Evolutionary conservation across 805 yeast genomes (phyloP).

Genomic region (Yamadazyma sp.): DNA sequence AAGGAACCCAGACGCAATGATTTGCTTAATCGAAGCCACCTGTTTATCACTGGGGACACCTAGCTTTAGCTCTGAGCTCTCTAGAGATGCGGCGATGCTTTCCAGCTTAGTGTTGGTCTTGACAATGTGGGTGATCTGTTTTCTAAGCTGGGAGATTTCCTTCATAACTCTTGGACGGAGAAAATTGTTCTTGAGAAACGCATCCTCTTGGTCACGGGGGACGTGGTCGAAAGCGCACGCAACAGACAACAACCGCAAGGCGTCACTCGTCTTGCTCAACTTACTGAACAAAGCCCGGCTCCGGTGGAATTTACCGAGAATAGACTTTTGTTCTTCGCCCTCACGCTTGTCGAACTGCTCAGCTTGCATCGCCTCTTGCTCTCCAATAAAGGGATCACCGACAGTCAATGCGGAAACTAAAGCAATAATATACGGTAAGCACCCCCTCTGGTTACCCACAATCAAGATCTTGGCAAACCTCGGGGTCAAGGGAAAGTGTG

Average conservation of each 20-base stretch:
- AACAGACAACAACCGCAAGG: conserved; percentile 69
- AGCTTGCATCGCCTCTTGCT: conserved; percentile 52
- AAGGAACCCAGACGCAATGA: conserved; percentile 87
- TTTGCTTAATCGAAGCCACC: conserved; percentile 79
- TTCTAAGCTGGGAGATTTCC: conserved; percentile 78
- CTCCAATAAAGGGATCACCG: conserved; percentile 84
- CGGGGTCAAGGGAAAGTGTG: conserved; percentile 90
- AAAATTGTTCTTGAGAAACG: conserved; percentile 61
- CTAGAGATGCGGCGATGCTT: conserved; percentile 47
- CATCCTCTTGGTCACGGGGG: conserved; percentile 40
- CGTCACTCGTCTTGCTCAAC: conserved; percentile 76
- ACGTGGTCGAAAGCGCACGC: conserved; percentile 87
- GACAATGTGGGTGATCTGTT: conserved; percentile 76
- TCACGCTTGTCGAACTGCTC: conserved; percentile 29
- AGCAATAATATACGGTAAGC: conserved; percentile 87
- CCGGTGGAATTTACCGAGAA: conserved; percentile 47
- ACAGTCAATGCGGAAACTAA: conserved; percentile 90
- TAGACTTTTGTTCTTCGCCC: conserved; percentile 37
- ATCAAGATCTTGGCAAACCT: conserved; percentile 87
- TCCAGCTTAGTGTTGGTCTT: conserved; percentile 61
- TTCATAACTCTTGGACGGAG: conserved; percentile 79
- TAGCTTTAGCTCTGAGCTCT: conserved; percentile 47
- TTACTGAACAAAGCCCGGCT: conserved; percentile 61
- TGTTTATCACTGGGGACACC: conserved; percentile 69
- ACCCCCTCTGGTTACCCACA: conserved; percentile 81